Base-by-base conservation (phyloP, 306 rosid species). In the Prunus davidiana region DNA sequence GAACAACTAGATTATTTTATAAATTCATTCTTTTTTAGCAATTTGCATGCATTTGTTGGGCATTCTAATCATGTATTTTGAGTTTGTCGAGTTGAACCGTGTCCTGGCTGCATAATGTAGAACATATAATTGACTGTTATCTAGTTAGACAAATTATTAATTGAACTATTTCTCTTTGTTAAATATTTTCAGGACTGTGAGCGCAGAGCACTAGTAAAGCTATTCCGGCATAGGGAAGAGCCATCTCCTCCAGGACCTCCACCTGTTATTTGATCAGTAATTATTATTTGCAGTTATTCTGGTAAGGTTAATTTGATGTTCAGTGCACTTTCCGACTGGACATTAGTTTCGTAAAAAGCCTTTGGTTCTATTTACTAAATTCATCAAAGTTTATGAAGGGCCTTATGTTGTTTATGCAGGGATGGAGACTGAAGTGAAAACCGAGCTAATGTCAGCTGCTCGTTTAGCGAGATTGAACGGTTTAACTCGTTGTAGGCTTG, bases 121-220 rank as follows among this genome's bases (percentile, higher is more conserved):
- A 51, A 20, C 28, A 22, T 1, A 76, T 67, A 2, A 28, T 1
- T 3, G 13, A 30, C 11, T 63, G 6, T 28, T 47, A 30, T 12
- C 52, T 22, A 45, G 16, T 2, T 24, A 2, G 51, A 45, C 6
- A 25, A 11, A 28, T 46, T 38, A 38, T 38, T 38, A 6, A 38
- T 8, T 28, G 22, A 5, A 49, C 2, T 32, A 70, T 3, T 46
- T 61, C 63, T 64, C 10, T 25, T 77, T 55, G 47, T 73, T 41
- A 43, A 71, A 67, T 46, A 60, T 72, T 20, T 82, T 67, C 90
- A 94, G 98, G 98, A 94, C 80, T 94, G 98, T 69, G 96, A 94
- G 78, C 97, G 98, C 20, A 88, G 98, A 79, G 88, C 98, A 78
- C 28, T 94, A 41, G 84, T 88, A 43, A 94, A 94, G 86, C 86